These are phyloP conservation scores for Umbelopsis sp. DNA, from an alignment of 192 early-diverging fungal species.

Conservation along the genomic window DNA sequence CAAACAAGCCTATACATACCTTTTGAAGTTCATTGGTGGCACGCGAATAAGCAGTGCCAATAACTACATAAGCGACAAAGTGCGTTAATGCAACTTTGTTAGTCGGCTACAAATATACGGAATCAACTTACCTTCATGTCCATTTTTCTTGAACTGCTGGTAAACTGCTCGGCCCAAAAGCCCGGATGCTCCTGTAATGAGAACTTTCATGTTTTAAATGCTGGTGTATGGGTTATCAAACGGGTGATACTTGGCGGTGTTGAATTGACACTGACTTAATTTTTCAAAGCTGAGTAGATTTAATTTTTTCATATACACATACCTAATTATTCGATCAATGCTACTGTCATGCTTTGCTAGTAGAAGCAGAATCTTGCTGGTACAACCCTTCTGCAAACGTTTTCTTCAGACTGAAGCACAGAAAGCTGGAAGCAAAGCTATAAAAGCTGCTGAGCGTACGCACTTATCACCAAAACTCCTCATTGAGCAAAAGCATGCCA, in stretches of 20 bases:
- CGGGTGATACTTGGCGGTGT: not conserved
- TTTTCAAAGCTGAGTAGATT: too few species aligned
- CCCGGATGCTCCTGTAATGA: slow-evolving; percentile 83
- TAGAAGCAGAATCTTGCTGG: not conserved
- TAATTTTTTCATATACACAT: not conserved
- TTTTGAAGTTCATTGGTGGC: slow-evolving; percentile 55
- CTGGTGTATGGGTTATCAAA: not conserved
- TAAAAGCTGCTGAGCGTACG: not conserved
- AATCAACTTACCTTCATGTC: slow-evolving; percentile 49
- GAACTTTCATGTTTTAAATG: slow-evolving; percentile 54
- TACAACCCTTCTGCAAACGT: not conserved
- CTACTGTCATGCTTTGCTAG: not conserved
- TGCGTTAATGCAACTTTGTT: not conserved
- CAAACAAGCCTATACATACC: slow-evolving; percentile 30
- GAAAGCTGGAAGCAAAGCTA: too few species aligned
- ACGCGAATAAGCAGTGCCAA: slow-evolving; percentile 75
- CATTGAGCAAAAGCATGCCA: slow-evolving; percentile 19
- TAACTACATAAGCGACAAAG: slow-evolving; percentile 42
- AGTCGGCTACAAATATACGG: not conserved
- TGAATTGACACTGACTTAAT: too few species aligned
- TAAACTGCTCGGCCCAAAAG: slow-evolving; percentile 79
- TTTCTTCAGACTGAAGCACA: not conserved
- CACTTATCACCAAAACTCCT: not conserved
- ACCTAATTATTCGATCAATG: not conserved
- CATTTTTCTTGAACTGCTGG: slow-evolving; percentile 53